Percentiles rank a stretch among this genome's conserved stretches.
Conservation (phyloP, 2,329 filamentous ascomycete genomes). For the Penicillium sp. region DNA sequence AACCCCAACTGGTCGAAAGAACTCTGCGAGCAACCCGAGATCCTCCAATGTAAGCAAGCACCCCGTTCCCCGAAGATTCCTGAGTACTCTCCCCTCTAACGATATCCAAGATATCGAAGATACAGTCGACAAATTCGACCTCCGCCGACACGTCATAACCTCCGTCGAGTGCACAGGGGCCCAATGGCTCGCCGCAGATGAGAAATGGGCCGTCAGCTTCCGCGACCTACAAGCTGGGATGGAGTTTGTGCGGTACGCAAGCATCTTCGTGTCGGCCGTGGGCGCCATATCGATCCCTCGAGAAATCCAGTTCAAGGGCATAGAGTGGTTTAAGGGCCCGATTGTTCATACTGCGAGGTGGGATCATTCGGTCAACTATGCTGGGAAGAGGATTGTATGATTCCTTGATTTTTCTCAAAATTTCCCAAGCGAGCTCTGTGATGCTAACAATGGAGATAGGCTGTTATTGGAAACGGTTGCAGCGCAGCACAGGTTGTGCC, state of each 20-base stretch:
- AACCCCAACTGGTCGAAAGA: conserved; percentile 28
- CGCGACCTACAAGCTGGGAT: not conserved
- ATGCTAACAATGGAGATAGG: too few relatives aligned
- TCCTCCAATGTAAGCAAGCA: conserved; percentile 19
- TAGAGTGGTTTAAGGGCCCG: not conserved
- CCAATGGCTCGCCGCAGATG: not conserved
- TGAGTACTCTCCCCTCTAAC: too few relatives aligned
- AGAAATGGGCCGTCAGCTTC: not conserved
- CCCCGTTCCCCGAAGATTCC: too few relatives aligned
- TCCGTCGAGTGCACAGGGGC: not conserved
- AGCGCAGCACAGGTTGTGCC: not conserved
- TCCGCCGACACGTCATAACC: not conserved
- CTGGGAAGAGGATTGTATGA: not conserved
- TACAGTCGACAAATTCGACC: conserved; percentile 7
- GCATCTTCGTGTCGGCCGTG: not conserved
- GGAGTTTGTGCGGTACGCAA: too few relatives aligned
- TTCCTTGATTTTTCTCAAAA: too few relatives aligned
- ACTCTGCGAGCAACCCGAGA: conserved; percentile 21
- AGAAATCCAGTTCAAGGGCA: not conserved
- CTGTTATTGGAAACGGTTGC: too few relatives aligned
- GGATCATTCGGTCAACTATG: not conserved
- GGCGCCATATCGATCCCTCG: not conserved
- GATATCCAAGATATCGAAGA: not conserved
- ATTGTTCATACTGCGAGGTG: not conserved
- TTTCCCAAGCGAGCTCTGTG: too few relatives aligned